These are phyloP conservation scores for Cadophora malorum DNA, from an alignment of 2,329 filamentous ascomycete species.

Conservation along the genomic window DNA sequence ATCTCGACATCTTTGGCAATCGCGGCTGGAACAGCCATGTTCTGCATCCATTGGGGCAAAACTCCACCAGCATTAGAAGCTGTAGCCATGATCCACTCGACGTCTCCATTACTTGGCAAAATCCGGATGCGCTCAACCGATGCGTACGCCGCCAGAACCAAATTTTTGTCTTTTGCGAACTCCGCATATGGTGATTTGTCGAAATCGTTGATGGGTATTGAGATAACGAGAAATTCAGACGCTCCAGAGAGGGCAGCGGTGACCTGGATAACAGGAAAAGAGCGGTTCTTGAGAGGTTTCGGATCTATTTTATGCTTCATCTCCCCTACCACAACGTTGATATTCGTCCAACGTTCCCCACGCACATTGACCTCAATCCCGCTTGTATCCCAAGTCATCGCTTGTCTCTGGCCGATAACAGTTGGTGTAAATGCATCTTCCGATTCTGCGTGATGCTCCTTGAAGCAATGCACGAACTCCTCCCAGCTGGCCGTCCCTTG, in stretches of 20 bases:
- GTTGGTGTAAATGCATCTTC: slow-evolving; percentile 65
- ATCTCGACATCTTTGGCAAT: slow-evolving; percentile 75
- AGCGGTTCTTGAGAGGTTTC: slow-evolving; percentile 64
- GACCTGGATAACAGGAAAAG: slow-evolving; percentile 71
- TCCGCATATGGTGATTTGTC: slow-evolving; percentile 44
- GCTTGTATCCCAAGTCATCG: slow-evolving; percentile 54
- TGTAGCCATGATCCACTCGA: slow-evolving; percentile 83
- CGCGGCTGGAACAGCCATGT: slow-evolving; percentile 63
- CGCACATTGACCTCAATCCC: slow-evolving; percentile 49
- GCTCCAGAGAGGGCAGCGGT: slow-evolving; percentile 52
- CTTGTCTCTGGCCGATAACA: slow-evolving; percentile 53
- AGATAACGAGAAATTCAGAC: slow-evolving; percentile 63
- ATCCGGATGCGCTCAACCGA: slow-evolving; percentile 65
- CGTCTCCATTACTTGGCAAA: slow-evolving; percentile 46
- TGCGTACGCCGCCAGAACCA: slow-evolving; percentile 66
- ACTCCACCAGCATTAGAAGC: slow-evolving; percentile 72
- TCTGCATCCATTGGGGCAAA: slow-evolving; percentile 71
- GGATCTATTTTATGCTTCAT: slow-evolving; percentile 69
- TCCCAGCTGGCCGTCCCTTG: slow-evolving; percentile 64
- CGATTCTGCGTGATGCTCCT: slow-evolving; percentile 61
- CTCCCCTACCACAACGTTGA: slow-evolving; percentile 62
- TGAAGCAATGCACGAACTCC: slow-evolving; percentile 67
- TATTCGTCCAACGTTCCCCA: slow-evolving; percentile 52
- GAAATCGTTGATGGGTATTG: slow-evolving; percentile 58
- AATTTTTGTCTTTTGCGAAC: slow-evolving; percentile 51